phyloP scores from a whole-genome alignment of 164 flowering plant species.

The Cinnamomum micranthum region DNA sequence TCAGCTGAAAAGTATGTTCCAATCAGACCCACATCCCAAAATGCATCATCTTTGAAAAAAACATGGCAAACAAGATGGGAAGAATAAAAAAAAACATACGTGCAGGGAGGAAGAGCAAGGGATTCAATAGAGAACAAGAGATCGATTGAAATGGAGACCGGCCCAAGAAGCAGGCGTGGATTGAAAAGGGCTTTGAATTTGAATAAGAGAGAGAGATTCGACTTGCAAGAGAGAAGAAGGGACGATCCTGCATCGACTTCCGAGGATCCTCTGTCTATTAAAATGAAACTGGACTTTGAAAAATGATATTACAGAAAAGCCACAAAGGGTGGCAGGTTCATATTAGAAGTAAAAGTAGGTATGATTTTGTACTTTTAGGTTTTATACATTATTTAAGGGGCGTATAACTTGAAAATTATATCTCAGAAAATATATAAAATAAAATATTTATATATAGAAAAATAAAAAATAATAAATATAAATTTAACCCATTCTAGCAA shows the following conservation, averaged over 20 bases:
- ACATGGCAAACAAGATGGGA: not conserved
- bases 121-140: not conserved
- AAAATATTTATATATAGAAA: no score
- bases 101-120: not conserved
- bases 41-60: not conserved
- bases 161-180: not conserved
- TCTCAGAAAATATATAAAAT: no score
- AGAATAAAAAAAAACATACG: no score
- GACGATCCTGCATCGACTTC: not conserved
- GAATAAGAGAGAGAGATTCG: not conserved
- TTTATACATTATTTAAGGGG: no score
- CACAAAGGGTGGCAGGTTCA: not conserved
- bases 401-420: no score
- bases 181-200: not conserved
- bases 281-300: no score
- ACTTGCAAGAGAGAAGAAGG: not conserved
- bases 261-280: not conserved
- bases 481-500: no score
- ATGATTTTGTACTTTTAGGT: not conserved
- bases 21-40: not conserved
- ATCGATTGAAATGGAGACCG: not conserved
- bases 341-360: not conserved
- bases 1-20: not conserved
- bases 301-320: not conserved
- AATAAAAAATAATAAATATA: no score